Evolutionary conservation across 306 rosid species (phyloP).

Genomic region (Castanospermum australe): DNA sequence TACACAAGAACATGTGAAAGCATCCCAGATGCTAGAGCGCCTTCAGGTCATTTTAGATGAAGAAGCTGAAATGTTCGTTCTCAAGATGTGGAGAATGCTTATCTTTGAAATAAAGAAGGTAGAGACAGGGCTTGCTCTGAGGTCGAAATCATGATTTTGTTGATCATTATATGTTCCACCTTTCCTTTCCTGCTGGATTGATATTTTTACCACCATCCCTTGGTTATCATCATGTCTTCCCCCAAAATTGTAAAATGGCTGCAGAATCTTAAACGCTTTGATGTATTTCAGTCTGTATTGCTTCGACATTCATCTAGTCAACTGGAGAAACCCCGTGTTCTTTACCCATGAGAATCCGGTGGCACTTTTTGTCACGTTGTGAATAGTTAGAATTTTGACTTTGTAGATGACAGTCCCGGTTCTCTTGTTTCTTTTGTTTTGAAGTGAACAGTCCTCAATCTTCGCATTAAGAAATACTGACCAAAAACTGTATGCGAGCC

Average conservation of each 20-base stretch:
- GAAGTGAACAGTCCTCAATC: neutral
- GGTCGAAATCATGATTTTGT: slow-evolving; percentile 50
- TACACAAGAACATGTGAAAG: slow-evolving; percentile 89
- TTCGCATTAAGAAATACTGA: neutral
- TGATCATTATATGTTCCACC: neutral
- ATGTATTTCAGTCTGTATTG: slow-evolving; percentile 28
- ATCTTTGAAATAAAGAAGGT: slow-evolving; percentile 98
- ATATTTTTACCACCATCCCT: slow-evolving; percentile 6
- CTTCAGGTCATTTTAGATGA: slow-evolving; percentile 94
- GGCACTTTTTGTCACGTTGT: slow-evolving; percentile 36
- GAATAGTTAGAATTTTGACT: slow-evolving; percentile 8
- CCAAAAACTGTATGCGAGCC: too few relatives aligned
- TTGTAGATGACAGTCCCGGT: neutral
- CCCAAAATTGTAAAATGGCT: slow-evolving; percentile 27
- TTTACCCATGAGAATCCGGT: slow-evolving; percentile 27
- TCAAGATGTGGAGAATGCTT: slow-evolving; percentile 99
- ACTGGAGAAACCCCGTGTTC: slow-evolving; percentile 17
- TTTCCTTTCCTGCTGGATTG: slow-evolving; percentile 20
- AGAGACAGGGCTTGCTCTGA: slow-evolving; percentile 76
- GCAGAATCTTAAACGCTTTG: slow-evolving; percentile 10
- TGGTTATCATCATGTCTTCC: neutral
- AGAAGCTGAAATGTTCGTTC: slow-evolving; percentile 99
- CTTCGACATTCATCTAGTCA: slow-evolving; percentile 25
- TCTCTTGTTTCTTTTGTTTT: neutral
- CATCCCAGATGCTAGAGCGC: slow-evolving; percentile 91